These are phyloP conservation scores for Exserohilum rostratum DNA, from an alignment of 2,329 filamentous ascomycete genomes.

Conservation along the genomic window DNA sequence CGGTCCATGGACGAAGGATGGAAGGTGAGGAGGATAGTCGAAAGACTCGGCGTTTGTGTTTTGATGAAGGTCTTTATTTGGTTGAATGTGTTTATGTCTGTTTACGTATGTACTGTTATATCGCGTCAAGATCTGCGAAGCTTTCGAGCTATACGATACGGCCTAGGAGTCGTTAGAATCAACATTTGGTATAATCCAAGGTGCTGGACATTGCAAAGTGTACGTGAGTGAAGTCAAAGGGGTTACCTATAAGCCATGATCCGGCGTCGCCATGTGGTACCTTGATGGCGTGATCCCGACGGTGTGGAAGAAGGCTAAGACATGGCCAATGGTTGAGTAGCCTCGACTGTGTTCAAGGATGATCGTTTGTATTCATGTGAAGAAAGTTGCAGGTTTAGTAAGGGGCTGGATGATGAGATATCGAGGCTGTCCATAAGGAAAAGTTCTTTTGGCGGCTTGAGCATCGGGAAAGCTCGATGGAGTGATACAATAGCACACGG, in stretches of 20 bases:
- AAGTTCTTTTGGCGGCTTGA: neutral
- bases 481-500: neutral
- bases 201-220: neutral
- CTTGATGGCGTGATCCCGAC: slow-evolving; percentile 26
- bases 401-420: neutral
- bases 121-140: neutral
- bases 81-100: neutral
- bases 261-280: slow-evolving; percentile 11
- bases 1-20: slow-evolving; percentile 12
- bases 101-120: slow-evolving; percentile 5
- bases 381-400: neutral
- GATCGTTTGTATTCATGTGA: neutral
- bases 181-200: slow-evolving; percentile 2
- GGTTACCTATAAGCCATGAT: neutral
- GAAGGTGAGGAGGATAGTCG: slow-evolving; percentile 11
- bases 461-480: neutral
- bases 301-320: neutral
- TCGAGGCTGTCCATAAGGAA: neutral
- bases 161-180: slow-evolving; percentile 2
- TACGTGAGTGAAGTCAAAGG: neutral
- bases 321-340: neutral
- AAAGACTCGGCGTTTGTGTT: slow-evolving; percentile 13
- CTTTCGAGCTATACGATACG: neutral
- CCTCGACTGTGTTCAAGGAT: neutral
- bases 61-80: slow-evolving; percentile 3